These are phyloP conservation scores for Penicillium sp. DNA, from an alignment of 2,329 filamentous ascomycete genomes.

Conservation along the genomic window DNA sequence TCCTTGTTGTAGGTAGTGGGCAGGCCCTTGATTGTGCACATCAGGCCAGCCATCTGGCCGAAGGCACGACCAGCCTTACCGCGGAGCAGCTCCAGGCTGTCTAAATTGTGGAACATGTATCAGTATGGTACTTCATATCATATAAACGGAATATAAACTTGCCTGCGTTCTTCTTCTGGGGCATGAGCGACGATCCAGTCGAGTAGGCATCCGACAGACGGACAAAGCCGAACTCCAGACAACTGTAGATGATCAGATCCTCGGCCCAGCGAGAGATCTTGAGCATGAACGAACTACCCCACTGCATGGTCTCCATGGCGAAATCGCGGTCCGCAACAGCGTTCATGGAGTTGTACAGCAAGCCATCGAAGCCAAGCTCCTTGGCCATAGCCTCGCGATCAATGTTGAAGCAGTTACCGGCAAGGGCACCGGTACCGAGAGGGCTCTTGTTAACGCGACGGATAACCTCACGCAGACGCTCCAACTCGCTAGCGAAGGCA, in stretches of 20 bases:
- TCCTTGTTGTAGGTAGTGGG: slow-evolving; percentile 89
- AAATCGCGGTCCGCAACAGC: slow-evolving; percentile 78
- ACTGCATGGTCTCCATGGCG: slow-evolving; percentile 76
- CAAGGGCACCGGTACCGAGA: slow-evolving; percentile 72
- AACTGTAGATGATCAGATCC: slow-evolving; percentile 80
- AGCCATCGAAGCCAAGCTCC: slow-evolving; percentile 74
- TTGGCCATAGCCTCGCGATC: slow-evolving; percentile 74
- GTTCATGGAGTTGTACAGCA: slow-evolving; percentile 75
- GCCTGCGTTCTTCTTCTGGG: slow-evolving; percentile 73
- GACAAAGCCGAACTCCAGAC: slow-evolving; percentile 73
- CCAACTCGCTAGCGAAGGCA: slow-evolving; percentile 69
- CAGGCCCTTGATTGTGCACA: slow-evolving; percentile 72
- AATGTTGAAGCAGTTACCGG: slow-evolving; percentile 78
- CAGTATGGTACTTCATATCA: neutral
- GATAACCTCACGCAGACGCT: slow-evolving; percentile 71
- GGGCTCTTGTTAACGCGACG: slow-evolving; percentile 70
- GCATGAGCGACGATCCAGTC: slow-evolving; percentile 75
- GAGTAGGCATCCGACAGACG: slow-evolving; percentile 75
- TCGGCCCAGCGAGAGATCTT: slow-evolving; percentile 80
- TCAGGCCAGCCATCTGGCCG: slow-evolving; percentile 76
- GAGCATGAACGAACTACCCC: slow-evolving; percentile 73
- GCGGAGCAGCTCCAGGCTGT: slow-evolving; percentile 71
- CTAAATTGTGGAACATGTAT: slow-evolving; percentile 31
- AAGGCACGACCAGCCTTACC: slow-evolving; percentile 75
- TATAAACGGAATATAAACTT: neutral